Conservation (phyloP, 352 stramenopile species). For the Blastocystis hominis region DNA sequence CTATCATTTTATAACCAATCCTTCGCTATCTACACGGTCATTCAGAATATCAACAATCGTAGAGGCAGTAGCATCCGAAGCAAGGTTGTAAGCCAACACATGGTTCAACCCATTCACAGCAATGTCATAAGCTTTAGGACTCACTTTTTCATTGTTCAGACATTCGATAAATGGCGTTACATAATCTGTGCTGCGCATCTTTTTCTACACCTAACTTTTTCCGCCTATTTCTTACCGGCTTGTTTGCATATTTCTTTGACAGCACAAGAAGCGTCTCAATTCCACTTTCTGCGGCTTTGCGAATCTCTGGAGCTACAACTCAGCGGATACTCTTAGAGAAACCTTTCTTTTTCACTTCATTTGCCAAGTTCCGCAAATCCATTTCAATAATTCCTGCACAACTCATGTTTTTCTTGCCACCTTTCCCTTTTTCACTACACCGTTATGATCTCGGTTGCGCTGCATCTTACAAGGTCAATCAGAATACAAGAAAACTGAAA, state of each 20-base stretch:
- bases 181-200: slow-evolving; percentile 30
- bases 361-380: slow-evolving; percentile 4
- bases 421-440: too few relatives aligned
- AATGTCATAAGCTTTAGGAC: neutral
- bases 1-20: neutral
- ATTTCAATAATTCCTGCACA: neutral
- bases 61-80: neutral
- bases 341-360: slow-evolving; percentile 1
- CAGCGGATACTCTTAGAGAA: neutral
- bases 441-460: too few relatives aligned
- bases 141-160: slow-evolving; percentile 12
- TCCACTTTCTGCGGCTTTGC: neutral
- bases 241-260: neutral
- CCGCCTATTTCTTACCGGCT: neutral
- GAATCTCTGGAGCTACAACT: neutral
- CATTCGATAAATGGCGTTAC: slow-evolving; percentile 15
- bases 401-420: neutral
- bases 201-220: neutral
- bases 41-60: slow-evolving; percentile 21
- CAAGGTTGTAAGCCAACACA: neutral
- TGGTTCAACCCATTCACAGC: neutral
- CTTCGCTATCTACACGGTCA: neutral
- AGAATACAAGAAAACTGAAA: neutral
- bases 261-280: slow-evolving; percentile 13
- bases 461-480: too few relatives aligned